Evolutionary conservation across 202 grass and related monocot species (phyloP).

Genomic region (Setaria viridis): DNA sequence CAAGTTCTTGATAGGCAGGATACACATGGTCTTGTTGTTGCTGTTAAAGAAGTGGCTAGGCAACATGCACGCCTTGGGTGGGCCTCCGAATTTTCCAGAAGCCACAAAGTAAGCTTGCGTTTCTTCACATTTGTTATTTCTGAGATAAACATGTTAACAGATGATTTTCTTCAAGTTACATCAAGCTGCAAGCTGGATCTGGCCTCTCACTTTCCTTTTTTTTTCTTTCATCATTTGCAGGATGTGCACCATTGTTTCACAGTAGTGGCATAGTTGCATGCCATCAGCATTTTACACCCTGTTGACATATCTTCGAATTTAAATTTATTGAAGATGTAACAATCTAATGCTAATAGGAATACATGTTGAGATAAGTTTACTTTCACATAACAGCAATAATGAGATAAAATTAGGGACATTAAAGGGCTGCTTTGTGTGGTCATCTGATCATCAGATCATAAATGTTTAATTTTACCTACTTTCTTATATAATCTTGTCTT

Average conservation of each 20-base stretch:
- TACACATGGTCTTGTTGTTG: conserved; percentile 37
- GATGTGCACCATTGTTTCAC: conserved; percentile 38
- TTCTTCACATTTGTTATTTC: not conserved
- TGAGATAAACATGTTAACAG: conserved; percentile 11
- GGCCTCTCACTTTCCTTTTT: conserved; percentile 22
- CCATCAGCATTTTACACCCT: conserved; percentile 30
- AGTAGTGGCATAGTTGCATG: conserved; percentile 27
- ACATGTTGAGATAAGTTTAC: not conserved
- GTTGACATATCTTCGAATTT: conserved; percentile 22
- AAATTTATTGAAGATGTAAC: conserved; percentile 13
- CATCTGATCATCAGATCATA: conserved; percentile 31
- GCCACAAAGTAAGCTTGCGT: conserved; percentile 21
- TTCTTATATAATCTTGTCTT: conserved; percentile 13
- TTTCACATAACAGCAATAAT: conserved; percentile 17
- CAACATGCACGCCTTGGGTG: conserved; percentile 25
- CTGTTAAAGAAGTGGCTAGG: conserved; percentile 29
- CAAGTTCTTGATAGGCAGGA: conserved; percentile 56
- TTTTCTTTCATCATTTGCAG: conserved; percentile 36
- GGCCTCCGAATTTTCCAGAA: conserved; percentile 18
- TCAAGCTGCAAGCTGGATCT: conserved; percentile 15
- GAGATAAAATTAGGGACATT: not conserved
- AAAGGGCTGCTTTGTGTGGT: conserved; percentile 2
- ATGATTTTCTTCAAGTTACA: conserved; percentile 33
- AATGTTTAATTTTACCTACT: conserved; percentile 4
- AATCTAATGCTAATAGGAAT: conserved; percentile 12